Conservation (phyloP, 805 yeast genomes). For the Metschnikowia lochheadii region DNA sequence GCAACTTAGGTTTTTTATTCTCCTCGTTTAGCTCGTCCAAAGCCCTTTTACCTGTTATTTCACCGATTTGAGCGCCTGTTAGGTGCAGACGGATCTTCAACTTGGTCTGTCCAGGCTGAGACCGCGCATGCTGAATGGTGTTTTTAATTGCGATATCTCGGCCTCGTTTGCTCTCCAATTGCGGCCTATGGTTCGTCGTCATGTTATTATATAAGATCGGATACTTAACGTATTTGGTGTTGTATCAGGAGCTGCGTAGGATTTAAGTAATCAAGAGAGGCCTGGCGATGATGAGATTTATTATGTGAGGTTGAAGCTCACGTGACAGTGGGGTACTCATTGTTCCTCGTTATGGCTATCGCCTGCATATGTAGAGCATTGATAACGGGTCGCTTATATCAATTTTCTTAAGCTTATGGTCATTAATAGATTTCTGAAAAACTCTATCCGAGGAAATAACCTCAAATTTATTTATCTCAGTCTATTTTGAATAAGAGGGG, state of each 20-base stretch:
- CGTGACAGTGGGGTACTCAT: not conserved
- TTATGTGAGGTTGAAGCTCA: not conserved
- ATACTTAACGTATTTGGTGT: not conserved
- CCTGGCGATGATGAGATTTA: not conserved
- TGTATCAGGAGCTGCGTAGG: not conserved
- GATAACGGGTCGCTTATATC: too few species aligned
- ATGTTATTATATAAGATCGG: constrained; percentile 11
- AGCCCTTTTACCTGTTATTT: constrained; percentile 17
- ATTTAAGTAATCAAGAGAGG: not conserved
- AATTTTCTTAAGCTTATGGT: too few species aligned
- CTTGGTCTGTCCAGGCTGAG: constrained; percentile 28
- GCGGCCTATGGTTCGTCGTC: constrained; percentile 44
- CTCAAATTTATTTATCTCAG: too few species aligned
- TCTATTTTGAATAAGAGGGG: too few species aligned
- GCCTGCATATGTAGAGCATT: too few species aligned
- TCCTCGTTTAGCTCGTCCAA: constrained; percentile 24
- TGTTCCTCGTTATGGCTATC: not conserved
- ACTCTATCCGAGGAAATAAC: too few species aligned
- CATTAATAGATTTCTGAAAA: too few species aligned
- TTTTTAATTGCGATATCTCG: constrained; percentile 27
- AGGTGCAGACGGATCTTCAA: constrained; percentile 32
- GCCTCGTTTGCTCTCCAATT: constrained; percentile 39
- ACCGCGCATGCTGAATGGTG: constrained; percentile 34
- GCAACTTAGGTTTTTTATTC: not conserved
- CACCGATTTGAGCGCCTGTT: constrained; percentile 13